Evolutionary conservation across 495 filamentous ascomycete species (phyloP), one percentile per base, ranked within the genome.

Genomic region (Neurospora sublineolata): DNA sequence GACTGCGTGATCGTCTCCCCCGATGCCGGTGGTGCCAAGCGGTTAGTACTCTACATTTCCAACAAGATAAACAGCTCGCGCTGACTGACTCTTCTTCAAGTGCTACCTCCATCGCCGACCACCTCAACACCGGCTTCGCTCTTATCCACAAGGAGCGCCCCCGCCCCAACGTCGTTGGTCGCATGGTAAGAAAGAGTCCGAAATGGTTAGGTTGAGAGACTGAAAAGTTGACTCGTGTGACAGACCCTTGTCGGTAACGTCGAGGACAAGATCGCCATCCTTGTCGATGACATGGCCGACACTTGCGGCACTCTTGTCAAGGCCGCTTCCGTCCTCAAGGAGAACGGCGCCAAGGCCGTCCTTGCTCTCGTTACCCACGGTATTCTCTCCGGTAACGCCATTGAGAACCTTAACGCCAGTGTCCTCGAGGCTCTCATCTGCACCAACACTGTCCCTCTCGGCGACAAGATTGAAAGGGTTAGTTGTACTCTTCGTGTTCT

Each of bases 141-240:
- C 89, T 99, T 39, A 99, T 99, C 78, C 95, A 98, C 88, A 98
- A 98, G 83, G 94, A 98, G 82, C 93, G 95, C 70, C 91, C 94
- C 1, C 88, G 94, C 30, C 94, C 95, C 69, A 97, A 97, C 79
- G 95, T 97, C 80, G 94, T 98, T 73, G 93, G 91, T 27, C 92
- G 92, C 76, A 99, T 99, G 95, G 94, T 97, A 30, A 87, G 93
- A 36, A 58, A 18, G n/a, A 89, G 70, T 89, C 88, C 46, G 87
- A 88, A 73, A 87, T 90, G 40, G 82, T 82, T 64, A 86, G 39
- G 18, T 84, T 80, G 86, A 88, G 75, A 82, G 52, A 16, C 30
- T 14, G 27, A 18, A 23, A 33, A 33, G 52, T 18, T 64, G 52
- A 64, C 52, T 30, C 9, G 52, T 30, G 52, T 64, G 12, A 64